Evolutionary conservation across 2,329 filamentous ascomycete genomes (phyloP), one percentile per base, ranked within the genome.

Genomic region (Dissoconium aciculare): DNA sequence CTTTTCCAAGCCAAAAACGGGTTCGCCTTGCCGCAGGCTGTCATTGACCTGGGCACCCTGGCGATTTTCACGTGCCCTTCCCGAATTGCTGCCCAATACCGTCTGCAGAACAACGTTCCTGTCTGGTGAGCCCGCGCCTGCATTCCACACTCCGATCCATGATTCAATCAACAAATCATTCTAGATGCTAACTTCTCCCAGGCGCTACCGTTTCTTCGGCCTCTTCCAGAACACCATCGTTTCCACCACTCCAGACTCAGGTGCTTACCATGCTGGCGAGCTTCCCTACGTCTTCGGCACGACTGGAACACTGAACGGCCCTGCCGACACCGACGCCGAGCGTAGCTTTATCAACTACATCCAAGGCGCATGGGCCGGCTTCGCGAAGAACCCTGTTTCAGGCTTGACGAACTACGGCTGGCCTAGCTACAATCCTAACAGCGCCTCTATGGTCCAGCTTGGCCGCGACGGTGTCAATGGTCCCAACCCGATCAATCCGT

Each of bases 21-120:
- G 27, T 33, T 15, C 37, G 35, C 9, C 37, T 40, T 19, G 37
- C 37, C n/a, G 33, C 29, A 23, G n/a, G 19, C n/a, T 8, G 19
- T 23, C 5, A 35, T 33, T 4, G 29, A 32, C 15, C 13, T n/a
- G 1, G 15, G 24, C 5, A 38, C 35, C 2, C 27, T 34, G 5
- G 16, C 26, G 4, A 21, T 33, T 8, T 27, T 30, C 12, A 38
- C 29, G 4, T 67, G 64, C 19, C 59, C 63, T 2, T 56, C 57
- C 8, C 46, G 53, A 1, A 48, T 53, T 32, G 56, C 61, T 14
- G 58, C 55, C 3, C 34, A 40, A 2, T 53, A 53, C 1, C 57
- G 60, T 5, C 42, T 41, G 1, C 27, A 33, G 0, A 40, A 56
- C 13, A 37, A 35, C 9, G 40, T 53, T 11, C 41, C 47, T 3